phyloP scores from a whole-genome alignment of 1,284 basidiomycete species.

The Xanthoconium separans region DNA sequence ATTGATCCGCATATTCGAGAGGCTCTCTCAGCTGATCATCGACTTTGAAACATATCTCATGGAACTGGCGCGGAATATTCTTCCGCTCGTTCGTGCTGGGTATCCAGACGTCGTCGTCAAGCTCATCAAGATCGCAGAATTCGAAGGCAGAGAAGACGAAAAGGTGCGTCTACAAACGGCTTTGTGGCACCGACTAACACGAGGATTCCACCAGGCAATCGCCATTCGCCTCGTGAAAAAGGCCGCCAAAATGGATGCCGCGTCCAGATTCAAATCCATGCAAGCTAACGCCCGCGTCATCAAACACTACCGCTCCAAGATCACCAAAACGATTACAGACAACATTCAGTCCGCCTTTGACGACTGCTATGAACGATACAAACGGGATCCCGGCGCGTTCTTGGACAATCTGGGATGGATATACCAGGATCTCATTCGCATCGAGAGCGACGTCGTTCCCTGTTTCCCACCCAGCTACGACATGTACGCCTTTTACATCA shows the following conservation, averaged over 20 bases:
- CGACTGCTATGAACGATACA: constrained; percentile 61
- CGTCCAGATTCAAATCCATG: constrained; percentile 88
- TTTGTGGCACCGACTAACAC: background rate
- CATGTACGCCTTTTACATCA: constrained; percentile 81
- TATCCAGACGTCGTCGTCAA: constrained; percentile 86
- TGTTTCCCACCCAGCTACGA: constrained; percentile 95
- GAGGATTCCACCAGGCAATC: constrained; percentile 58
- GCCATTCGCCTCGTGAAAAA: constrained; percentile 94
- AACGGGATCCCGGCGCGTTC: constrained; percentile 70
- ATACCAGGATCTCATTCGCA: constrained; percentile 91
- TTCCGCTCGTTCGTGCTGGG: constrained; percentile 81
- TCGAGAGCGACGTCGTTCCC: constrained; percentile 84
- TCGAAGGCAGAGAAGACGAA: constrained; percentile 92
- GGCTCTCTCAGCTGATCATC: constrained; percentile 78
- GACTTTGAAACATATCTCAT: constrained; percentile 90
- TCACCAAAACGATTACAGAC: constrained; percentile 78
- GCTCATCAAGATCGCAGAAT: constrained; percentile 90
- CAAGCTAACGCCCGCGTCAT: constrained; percentile 92
- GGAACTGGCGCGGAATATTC: constrained; percentile 72
- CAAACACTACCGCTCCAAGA: constrained; percentile 94
- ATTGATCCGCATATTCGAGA: constrained; percentile 81
- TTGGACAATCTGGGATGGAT: constrained; percentile 86
- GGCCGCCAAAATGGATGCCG: constrained; percentile 83
- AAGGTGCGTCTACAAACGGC: constrained; percentile 56
- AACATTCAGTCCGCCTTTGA: constrained; percentile 79